phyloP scores from a whole-genome alignment of 345 rosid species.

The Angophora floribunda region DNA sequence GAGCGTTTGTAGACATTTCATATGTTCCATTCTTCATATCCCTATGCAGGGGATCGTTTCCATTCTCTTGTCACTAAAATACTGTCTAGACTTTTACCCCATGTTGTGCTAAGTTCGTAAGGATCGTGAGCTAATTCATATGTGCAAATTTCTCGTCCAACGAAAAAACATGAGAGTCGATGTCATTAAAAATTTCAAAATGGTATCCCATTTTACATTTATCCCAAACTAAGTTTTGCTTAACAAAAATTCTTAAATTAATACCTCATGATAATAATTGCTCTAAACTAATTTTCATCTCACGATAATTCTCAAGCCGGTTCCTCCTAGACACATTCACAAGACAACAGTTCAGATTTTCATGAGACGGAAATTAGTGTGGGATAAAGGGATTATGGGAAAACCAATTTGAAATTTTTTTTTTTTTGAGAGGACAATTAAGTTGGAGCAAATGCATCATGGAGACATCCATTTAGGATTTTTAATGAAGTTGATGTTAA shows the following conservation, averaged over 20 bases:
- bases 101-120: accelerated
- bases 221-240: not conserved
- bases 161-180: not conserved
- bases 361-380: accelerated
- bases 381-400: not conserved
- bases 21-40: not conserved
- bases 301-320: not conserved
- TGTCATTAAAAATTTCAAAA: not conserved
- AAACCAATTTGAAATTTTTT: not conserved
- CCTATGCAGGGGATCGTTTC: not conserved
- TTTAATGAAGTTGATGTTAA: not conserved
- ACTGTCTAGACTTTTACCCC: not conserved
- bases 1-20: not conserved
- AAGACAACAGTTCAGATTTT: not conserved
- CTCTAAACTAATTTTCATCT: not conserved
- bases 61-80: not conserved
- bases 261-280: not conserved
- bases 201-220: not conserved
- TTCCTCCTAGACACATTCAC: accelerated
- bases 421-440: not conserved
- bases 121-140: not conserved
- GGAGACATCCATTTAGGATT: not conserved
- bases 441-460: accelerated
- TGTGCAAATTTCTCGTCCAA: not conserved
- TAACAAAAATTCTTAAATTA: accelerated